Evolutionary conservation across 805 yeast species (phyloP).

Genomic region (Sungouiella blattae): DNA sequence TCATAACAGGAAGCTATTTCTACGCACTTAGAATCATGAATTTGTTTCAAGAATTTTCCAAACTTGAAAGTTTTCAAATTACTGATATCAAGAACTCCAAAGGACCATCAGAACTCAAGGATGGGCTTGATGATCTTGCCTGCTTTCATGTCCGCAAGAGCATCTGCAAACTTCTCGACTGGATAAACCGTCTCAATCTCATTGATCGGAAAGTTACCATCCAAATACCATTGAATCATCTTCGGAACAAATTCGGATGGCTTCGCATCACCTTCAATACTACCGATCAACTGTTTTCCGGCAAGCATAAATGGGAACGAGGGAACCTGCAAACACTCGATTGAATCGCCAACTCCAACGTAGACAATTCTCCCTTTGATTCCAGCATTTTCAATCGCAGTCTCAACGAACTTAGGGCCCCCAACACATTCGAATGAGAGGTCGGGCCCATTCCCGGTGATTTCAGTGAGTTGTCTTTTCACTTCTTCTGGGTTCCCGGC

Average conservation of each 20-base stretch:
- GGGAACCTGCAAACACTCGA: conserved; percentile 2
- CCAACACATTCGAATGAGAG: conserved; percentile 9
- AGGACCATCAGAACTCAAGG: background rate
- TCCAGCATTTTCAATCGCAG: conserved; percentile 8
- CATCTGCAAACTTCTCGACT: conserved; percentile 5
- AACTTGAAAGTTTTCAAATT: background rate
- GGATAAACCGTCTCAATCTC: conserved; percentile 4
- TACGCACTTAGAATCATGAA: too few relatives aligned
- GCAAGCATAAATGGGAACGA: conserved; percentile 8
- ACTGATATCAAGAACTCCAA: background rate
- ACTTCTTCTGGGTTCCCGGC: conserved; percentile 8
- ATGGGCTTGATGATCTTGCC: conserved; percentile 6
- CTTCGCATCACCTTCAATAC: conserved; percentile 8
- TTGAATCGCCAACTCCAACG: conserved; percentile 6
- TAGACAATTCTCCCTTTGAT: conserved; percentile 5
- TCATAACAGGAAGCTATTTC: too few relatives aligned
- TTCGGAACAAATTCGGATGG: conserved; percentile 8
- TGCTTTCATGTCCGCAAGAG: conserved; percentile 7
- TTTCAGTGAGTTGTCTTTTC: conserved; percentile 4
- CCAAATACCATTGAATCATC: conserved; percentile 6
- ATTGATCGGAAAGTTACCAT: conserved; percentile 6
- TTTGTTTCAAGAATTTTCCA: too few relatives aligned
- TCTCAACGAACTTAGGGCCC: conserved; percentile 6
- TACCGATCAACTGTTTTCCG: conserved; percentile 8
- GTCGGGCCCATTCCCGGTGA: conserved; percentile 8